Evolutionary conservation across 495 filamentous ascomycete species (phyloP).

Genomic region (Ascobolus immersus): DNA sequence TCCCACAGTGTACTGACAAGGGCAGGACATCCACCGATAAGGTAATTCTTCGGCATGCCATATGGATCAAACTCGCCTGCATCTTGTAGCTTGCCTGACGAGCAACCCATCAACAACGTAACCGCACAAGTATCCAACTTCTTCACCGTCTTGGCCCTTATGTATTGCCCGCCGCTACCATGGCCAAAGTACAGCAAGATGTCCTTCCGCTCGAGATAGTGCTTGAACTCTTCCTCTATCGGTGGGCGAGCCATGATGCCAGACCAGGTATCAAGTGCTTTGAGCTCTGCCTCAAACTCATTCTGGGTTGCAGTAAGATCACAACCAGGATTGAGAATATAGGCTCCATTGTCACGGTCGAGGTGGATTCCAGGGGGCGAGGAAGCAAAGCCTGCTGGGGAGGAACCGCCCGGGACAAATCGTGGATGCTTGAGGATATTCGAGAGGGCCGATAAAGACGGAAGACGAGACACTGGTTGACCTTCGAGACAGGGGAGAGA

Average conservation of each 20-base stretch:
- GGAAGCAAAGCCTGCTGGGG: no score
- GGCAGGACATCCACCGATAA: slow-evolving; percentile 59
- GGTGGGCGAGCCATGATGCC: slow-evolving; percentile 40
- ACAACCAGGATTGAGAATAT: slow-evolving; percentile 64
- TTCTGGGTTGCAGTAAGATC: slow-evolving; percentile 60
- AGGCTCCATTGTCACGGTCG: slow-evolving; percentile 37
- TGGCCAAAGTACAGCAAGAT: slow-evolving; percentile 87
- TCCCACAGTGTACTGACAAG: slow-evolving; percentile 87
- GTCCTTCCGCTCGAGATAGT: slow-evolving; percentile 30
- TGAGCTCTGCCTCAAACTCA: slow-evolving; percentile 38
- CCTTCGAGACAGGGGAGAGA: slow-evolving; percentile 63
- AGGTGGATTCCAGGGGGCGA: slow-evolving; percentile 26
- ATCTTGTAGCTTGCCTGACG: slow-evolving; percentile 48
- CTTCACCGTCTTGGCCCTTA: slow-evolving; percentile 52
- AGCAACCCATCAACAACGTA: slow-evolving; percentile 79
- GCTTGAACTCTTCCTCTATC: slow-evolving; percentile 48
- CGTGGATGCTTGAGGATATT: slow-evolving; percentile 31
- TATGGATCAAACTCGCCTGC: slow-evolving; percentile 70
- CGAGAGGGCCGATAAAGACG: slow-evolving; percentile 56
- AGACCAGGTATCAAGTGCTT: slow-evolving; percentile 32
- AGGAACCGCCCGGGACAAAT: slow-evolving; percentile 8
- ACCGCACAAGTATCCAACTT: slow-evolving; percentile 53
- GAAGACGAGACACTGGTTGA: slow-evolving; percentile 59
- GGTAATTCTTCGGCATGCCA: slow-evolving; percentile 72
- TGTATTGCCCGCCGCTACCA: slow-evolving; percentile 84